Conservation (phyloP, 257 asterid genomes). For the Plantago major region DNA sequence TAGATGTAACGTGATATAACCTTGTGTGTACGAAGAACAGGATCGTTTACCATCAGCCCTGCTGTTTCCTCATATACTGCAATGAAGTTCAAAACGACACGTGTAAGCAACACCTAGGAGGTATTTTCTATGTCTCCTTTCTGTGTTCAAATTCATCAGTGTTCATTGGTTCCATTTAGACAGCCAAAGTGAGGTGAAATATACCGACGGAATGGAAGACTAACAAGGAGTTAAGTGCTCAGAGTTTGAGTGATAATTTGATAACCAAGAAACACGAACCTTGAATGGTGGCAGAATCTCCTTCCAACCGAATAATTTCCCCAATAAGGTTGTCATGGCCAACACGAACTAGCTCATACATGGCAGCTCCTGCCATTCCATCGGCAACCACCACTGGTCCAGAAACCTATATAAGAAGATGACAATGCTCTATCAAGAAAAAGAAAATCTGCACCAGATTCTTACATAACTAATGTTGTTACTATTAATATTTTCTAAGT, state of each 20-base stretch:
- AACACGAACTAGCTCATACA: conserved; percentile 74
- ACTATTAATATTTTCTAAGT: too few species aligned
- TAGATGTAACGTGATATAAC: neutral
- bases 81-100: conserved; percentile 17
- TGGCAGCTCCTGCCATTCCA: conserved; percentile 80
- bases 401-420: conserved; percentile 35
- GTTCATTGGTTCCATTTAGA: conserved; percentile 1
- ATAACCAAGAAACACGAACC: conserved; percentile 26
- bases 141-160: neutral
- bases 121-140: conserved; percentile 3
- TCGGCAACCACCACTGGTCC: conserved; percentile 80
- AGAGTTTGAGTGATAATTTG: neutral
- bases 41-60: conserved; percentile 92
- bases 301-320: conserved; percentile 70
- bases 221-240: conserved; percentile 1
- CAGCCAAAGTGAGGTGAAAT: neutral
- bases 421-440: neutral
- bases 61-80: conserved; percentile 98
- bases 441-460: neutral
- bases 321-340: conserved; percentile 77
- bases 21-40: conserved; percentile 83
- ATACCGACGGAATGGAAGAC: neutral
- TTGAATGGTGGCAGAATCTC: conserved; percentile 78
- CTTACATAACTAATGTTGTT: too few species aligned
- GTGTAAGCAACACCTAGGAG: conserved; percentile 4